Evolutionary conservation across 306 rosid genomes (phyloP), one percentile per base, ranked within the genome.

Genomic region (Elaeagnus macrophylla): DNA sequence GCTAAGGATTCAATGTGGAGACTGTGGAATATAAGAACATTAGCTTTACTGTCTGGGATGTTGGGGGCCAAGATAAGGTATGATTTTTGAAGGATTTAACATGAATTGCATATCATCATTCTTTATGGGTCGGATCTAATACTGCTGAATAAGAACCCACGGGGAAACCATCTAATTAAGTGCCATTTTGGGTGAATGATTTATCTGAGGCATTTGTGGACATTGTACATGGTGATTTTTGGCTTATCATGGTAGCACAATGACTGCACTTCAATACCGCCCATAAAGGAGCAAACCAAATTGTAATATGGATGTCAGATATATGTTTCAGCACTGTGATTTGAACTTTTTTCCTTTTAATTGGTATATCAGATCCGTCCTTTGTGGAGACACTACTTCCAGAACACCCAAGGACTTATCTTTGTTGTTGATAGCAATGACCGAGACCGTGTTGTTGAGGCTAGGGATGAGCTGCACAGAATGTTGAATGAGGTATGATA

Each of bases 1-100:
- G 60, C 37, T 62, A 65, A 88, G 96, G 96, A 39, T 88, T 88
- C 69, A 88, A 88, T 53, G 96, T 88, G 69, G 96, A 88, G 84
- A 88, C 96, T 6, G 94, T 88, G 60, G 94, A 84, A 67, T 88
- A 88, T 62, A 84, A 88, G 81, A 88, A 88, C 94, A 88, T 88
- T 72, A 88, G 96, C 84, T 88, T 88, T 68, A 88, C 96, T 40
- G 96, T 88, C 51, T 88, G 96, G 96, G 96, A 88, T 78, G 94
- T 88, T n/a, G 96, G 96, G 49, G 96, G 94, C 62, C 94, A 88
- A 64, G 91, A 84, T 84, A 84, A 84, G 94, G 96, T 88, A 57
- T 25, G 43, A 25, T 25, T 25, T 25, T 25, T 5, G 32, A 25
- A 25, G 32, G 32, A 3, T 25, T 25, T 25, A 25, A 25, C 32